Evolutionary conservation across 2,329 filamentous ascomycete genomes (phyloP), one percentile per base, ranked within the genome.

Genomic region (Chalaropsis thielavioides): DNA sequence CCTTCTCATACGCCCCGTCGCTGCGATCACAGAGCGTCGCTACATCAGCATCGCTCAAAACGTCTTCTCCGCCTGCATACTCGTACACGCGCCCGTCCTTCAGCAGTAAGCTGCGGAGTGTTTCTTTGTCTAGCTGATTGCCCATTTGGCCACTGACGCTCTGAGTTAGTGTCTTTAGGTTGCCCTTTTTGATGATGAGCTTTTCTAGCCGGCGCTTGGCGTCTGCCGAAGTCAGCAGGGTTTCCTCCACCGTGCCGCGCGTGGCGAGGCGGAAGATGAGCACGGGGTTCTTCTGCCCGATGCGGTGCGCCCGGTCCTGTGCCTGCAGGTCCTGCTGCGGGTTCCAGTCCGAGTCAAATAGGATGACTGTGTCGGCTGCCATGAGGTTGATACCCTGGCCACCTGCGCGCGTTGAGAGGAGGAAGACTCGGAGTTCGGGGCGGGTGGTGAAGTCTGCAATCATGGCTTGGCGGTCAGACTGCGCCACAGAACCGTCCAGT

Each of bases 281-380:
- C 0, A 99, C 94, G 0, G 94, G 94, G 1, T 87, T 82, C 0
- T 86, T 96, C 74, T 99, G 94, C 0, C 94, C 94, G 68, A 99
- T 97, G 13, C 94, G 85, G 72, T 99, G 94, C 0, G 90, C 91
- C 4, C 94, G 89, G 72, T 99, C 94, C 75, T 97, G 94, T 0
- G 94, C 94, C 72, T 99, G 94, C 0, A 99, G 79, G 73, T 99
- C 94, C 72, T 96, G 92, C 73, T 99, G 94, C 0, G 94, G 94
- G 70, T 99, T 99, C 85, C 92, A 96, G 71, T 96, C 83, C 43
- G 65, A 79, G 74, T 97, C 92, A 70, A 94, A 97, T 0, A 97
- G 79, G 58, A 97, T 88, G 11, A 96, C 92, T 0, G 92, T 96
- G 70, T 97, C 92, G 0, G 92, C 92, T 0, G 87, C 87, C 0